Evolutionary conservation across 768 basidiomycete genomes (phyloP), one percentile per base, ranked within the genome.

Genomic region (Naematelia encephala): DNA sequence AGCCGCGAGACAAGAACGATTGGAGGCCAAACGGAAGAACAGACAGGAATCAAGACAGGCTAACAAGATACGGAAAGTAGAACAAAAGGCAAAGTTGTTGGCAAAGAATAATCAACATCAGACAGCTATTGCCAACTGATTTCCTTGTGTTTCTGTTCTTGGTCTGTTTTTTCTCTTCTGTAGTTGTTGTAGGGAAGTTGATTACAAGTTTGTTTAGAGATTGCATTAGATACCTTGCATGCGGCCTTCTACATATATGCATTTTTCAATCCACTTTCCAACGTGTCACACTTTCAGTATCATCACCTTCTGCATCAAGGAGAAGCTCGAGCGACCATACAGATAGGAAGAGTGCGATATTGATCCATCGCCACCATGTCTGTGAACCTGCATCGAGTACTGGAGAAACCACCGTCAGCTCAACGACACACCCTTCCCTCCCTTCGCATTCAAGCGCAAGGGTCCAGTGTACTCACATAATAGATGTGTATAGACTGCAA

Each of bases 401-500:
- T 77, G 57, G 4, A 22, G 28, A 45, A 56, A 66, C 55, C 57
- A 12, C 34, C 2, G 44, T 42, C 25, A n/a, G n/a, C n/a, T n/a
- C n/a, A n/a, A n/a, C n/a, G n/a, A 28, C 51, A 51, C 51, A 34
- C 26, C 23, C 10, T n/a, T n/a, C n/a, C n/a, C n/a, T n/a, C n/a
- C n/a, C n/a, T n/a, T n/a, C n/a, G 2, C 51, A 16, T 21, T 8
- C 27, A 29, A 34, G 29, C 5, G 51, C 4, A 21, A 4, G 39
- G 27, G 27, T 10, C 2, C 8, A 34, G 26, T 30, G 11, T 13
- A 72, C 75, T 62, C 55, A 75, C 75, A 60, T 3, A 78, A 64
- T 0, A 77, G 57, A 66, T 78, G 78, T 2, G 78, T 78, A 51
- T 78, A 78, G 4, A 77, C 75, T 1, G 78, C 67, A 55, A 77